phyloP scores from a whole-genome alignment of 2,329 filamentous ascomycete genomes.

The Hypoxylon sp. region DNA sequence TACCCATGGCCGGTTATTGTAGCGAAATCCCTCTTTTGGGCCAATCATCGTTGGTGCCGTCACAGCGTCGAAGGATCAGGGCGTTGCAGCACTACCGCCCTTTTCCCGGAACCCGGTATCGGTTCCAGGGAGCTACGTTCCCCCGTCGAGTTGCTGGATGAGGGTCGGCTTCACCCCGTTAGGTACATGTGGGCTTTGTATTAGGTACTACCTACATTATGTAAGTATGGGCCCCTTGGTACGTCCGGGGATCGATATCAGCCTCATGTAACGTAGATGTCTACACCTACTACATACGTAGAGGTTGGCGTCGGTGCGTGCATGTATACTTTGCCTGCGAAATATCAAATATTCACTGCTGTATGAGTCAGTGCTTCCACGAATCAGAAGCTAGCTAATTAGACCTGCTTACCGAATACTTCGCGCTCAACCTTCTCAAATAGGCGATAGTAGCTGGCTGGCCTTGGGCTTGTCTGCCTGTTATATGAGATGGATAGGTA shows the following conservation, averaged over 20 bases:
- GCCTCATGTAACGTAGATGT: background rate
- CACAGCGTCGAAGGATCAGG: conserved; percentile 5
- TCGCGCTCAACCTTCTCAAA: too few species aligned
- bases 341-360: background rate
- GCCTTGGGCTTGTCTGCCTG: too few species aligned
- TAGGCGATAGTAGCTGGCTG: too few species aligned
- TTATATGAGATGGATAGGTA: too few species aligned
- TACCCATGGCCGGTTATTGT: conserved; percentile 11
- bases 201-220: background rate
- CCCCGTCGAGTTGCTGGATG: conserved; percentile 9
- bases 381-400: too few species aligned
- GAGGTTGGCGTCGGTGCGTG: too few species aligned
- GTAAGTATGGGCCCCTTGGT: too few species aligned
- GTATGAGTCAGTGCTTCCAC: background rate
- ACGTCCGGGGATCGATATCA: too few species aligned
- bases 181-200: too few species aligned
- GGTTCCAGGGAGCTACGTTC: conserved; percentile 32
- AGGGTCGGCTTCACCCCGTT: background rate
- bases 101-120: conserved; percentile 37
- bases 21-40: background rate
- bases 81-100: conserved; percentile 1
- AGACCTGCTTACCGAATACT: too few species aligned
- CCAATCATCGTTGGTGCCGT: conserved; percentile 29
- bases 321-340: background rate
- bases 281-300: too few species aligned